Evolutionary conservation across 1,139 yeast genomes (phyloP).

Genomic region (Citeromyces hawaiiensis): DNA sequence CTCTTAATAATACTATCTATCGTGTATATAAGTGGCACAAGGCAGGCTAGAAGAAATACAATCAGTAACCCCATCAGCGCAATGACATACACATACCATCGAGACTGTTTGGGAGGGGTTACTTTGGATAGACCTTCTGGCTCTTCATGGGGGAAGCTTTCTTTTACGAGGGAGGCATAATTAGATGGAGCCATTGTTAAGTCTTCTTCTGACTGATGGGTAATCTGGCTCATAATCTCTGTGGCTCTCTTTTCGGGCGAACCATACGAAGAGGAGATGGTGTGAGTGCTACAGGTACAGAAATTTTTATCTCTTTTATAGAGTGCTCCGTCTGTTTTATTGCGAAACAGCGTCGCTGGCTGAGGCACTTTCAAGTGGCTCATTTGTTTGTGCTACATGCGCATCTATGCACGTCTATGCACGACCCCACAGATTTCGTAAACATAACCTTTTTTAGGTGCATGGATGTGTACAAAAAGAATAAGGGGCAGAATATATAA

Average conservation of each 20-base stretch:
- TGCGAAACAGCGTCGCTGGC: not conserved
- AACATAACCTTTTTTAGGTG: not conserved
- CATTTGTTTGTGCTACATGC: not conserved
- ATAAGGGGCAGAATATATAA: not conserved
- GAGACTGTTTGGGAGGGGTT: not conserved
- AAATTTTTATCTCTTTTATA: not conserved
- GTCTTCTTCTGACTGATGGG: not conserved
- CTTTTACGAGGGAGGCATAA: not conserved
- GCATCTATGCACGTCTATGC: not conserved
- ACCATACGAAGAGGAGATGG: not conserved
- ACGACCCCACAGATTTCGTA: not conserved
- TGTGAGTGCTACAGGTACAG: not conserved
- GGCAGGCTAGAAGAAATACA: not conserved
- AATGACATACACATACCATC: conserved; percentile 1
- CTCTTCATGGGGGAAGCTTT: not conserved
- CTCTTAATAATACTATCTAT: not conserved
- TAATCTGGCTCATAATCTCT: not conserved
- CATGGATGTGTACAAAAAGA: not conserved
- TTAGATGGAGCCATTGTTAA: not conserved
- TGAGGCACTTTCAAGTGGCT: not conserved
- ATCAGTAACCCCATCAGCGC: not conserved
- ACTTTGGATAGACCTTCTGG: not conserved
- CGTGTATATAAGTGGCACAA: not conserved
- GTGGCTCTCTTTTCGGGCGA: conserved; percentile 1
- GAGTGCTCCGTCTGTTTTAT: not conserved